These are phyloP conservation scores for Corynespora cassiicola DNA, from an alignment of 2,329 filamentous ascomycete species.

Conservation along the genomic window DNA sequence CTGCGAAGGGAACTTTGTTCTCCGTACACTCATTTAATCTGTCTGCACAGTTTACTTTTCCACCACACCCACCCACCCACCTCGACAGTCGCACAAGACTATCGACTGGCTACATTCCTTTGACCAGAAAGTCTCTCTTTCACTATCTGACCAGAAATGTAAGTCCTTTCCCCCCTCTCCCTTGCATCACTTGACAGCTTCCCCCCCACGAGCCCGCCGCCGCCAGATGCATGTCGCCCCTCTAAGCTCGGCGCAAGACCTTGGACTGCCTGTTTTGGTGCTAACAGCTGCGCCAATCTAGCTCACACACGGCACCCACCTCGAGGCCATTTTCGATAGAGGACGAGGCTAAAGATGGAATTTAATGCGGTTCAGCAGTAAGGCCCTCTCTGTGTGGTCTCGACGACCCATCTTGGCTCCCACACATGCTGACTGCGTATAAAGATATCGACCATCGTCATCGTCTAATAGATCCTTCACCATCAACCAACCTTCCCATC, in stretches of 20 bases:
- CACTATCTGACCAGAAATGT: constrained; percentile 27
- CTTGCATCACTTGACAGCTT: constrained; percentile 30
- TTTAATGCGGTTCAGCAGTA: constrained; percentile 51
- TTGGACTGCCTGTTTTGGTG: constrained; percentile 26
- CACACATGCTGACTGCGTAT: constrained; percentile 27
- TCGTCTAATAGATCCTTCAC: constrained; percentile 43
- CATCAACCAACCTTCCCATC: constrained; percentile 36
- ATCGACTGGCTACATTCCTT: constrained; percentile 45
- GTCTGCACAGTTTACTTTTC: constrained; percentile 28
- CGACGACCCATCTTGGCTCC: constrained; percentile 10
- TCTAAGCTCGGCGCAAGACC: constrained; percentile 19
- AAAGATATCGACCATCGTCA: constrained; percentile 44
- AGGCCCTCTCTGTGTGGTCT: constrained; percentile 19
- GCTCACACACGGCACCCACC: constrained; percentile 26
- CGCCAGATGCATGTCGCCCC: constrained; percentile 27
- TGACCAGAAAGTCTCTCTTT: constrained; percentile 30
- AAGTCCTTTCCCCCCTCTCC: constrained; percentile 32
- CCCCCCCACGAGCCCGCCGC: constrained; percentile 23
- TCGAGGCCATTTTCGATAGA: constrained; percentile 31
- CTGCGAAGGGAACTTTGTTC: constrained; percentile 43
- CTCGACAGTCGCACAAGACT: constrained; percentile 42
- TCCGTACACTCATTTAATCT: constrained; percentile 47
- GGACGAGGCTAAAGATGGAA: constrained; percentile 46
- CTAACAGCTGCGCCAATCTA: constrained; percentile 32
- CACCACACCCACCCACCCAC: constrained; percentile 29